These are phyloP conservation scores for Sclerospora graminicola DNA, from an alignment of 352 stramenopile species.

Conservation along the genomic window DNA sequence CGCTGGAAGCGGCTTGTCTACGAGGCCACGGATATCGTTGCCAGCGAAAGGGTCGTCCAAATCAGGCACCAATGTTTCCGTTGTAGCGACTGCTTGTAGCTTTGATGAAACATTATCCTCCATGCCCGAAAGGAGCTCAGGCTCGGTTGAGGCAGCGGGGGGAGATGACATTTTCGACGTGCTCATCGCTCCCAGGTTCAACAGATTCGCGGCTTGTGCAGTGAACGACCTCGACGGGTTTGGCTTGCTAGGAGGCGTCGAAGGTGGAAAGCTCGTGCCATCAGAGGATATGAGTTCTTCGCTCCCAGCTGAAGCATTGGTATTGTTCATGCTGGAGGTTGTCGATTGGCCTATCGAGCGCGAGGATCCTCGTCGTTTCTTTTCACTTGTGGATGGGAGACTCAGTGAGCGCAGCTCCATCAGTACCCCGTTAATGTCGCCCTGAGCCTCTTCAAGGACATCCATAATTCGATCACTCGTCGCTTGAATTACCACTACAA, in stretches of 20 bases:
- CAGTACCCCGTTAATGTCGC: slow-evolving; percentile 44
- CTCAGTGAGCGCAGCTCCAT: slow-evolving; percentile 53
- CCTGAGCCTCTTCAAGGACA: slow-evolving; percentile 62
- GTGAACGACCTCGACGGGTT: slow-evolving; percentile 28
- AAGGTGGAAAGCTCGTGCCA: slow-evolving; percentile 21
- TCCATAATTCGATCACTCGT: slow-evolving; percentile 57
- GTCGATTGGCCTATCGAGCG: slow-evolving; percentile 63
- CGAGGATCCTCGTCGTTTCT: slow-evolving; percentile 38
- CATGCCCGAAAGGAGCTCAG: slow-evolving; percentile 10
- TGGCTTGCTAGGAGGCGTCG: slow-evolving; percentile 26
- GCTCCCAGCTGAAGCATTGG: slow-evolving; percentile 20
- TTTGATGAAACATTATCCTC: slow-evolving; percentile 5
- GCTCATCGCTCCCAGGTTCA: slow-evolving; percentile 18
- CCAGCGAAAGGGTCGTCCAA: slow-evolving; percentile 46
- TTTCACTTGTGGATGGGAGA: slow-evolving; percentile 21
- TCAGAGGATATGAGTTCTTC: slow-evolving; percentile 15
- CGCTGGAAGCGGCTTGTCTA: slow-evolving; percentile 23
- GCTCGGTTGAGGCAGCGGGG: slow-evolving; percentile 5
- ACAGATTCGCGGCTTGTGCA: slow-evolving; percentile 13
- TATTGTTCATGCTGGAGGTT: slow-evolving; percentile 48
- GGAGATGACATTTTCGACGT: slow-evolving; percentile 7
- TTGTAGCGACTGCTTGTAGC: slow-evolving; percentile 2
- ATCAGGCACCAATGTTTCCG: slow-evolving; percentile 13
- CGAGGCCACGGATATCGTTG: slow-evolving; percentile 52
- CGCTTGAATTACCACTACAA: slow-evolving; percentile 67